phyloP scores from a whole-genome alignment of 129 eudicot genomes.

The Arctium lappa region DNA sequence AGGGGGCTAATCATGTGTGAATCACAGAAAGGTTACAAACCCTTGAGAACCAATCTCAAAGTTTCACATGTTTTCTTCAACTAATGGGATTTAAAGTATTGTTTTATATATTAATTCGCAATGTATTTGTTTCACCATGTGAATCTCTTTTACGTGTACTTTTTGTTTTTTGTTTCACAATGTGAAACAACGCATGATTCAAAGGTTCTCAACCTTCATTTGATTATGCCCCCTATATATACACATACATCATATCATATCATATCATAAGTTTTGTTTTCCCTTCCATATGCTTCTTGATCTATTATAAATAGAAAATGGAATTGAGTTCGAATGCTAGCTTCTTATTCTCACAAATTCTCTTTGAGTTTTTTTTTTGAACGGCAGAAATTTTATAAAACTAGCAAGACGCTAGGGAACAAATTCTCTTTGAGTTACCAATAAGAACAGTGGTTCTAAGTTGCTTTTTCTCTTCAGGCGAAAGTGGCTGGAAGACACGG shows the following conservation, averaged over 20 bases:
- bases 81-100: too few relatives aligned
- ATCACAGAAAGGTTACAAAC: not conserved
- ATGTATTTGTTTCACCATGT: not conserved
- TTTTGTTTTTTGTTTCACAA: too few relatives aligned
- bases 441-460: not conserved
- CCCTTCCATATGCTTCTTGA: not conserved
- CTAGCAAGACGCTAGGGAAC: not conserved
- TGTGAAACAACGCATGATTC: too few relatives aligned
- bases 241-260: not conserved
- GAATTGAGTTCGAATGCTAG: not conserved
- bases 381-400: too few relatives aligned
- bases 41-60: not conserved
- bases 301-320: not conserved
- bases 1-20: not conserved
- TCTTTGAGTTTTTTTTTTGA: not conserved
- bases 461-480: conserved; percentile 43
- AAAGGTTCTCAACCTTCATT: not conserved
- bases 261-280: not conserved
- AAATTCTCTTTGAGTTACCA: conserved; percentile 5
- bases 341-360: not conserved
- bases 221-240: not conserved
- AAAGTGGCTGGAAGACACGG: conserved; percentile 77
- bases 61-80: not conserved
- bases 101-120: not conserved
- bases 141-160: not conserved